Evolutionary conservation across 176 grass and related monocot species (phyloP).

Genomic region (Phragmites australis): DNA sequence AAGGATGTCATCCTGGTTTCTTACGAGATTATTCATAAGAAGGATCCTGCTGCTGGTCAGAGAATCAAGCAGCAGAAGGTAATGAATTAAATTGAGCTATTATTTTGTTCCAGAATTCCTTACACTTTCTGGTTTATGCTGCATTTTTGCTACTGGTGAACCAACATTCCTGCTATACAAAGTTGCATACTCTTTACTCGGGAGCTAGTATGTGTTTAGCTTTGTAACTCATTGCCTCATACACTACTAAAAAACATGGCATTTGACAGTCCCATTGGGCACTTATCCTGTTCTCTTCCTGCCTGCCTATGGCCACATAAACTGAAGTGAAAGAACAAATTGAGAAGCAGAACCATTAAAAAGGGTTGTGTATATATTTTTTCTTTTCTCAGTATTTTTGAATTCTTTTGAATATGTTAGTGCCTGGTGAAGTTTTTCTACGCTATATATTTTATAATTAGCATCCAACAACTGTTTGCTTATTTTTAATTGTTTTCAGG

Average conservation of each 20-base stretch:
- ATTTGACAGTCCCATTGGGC: neutral
- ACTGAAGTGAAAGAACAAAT: neutral
- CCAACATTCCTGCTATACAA: neutral
- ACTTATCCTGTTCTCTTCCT: neutral
- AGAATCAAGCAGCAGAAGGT: slow-evolving; percentile 99
- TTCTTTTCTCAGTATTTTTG: neutral
- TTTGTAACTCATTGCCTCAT: neutral
- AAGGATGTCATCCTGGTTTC: slow-evolving; percentile 94
- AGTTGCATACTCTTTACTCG: neutral
- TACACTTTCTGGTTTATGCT: neutral
- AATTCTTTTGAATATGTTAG: neutral
- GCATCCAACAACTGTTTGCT: neutral
- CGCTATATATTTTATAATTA: too few relatives aligned
- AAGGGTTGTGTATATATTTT: neutral
- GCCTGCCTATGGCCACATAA: neutral
- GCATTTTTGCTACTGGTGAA: neutral
- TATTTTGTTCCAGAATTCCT: slow-evolving; percentile 13
- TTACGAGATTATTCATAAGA: slow-evolving; percentile 94
- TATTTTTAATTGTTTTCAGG: neutral
- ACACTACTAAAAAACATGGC: neutral
- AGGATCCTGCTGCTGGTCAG: slow-evolving; percentile 85
- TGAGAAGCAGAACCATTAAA: neutral
- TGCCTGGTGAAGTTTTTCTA: neutral
- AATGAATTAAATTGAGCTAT: slow-evolving; percentile 19
- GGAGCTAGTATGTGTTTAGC: neutral